Base-by-base conservation (phyloP, 2,329 filamentous ascomycete genomes). In the Bipolaris cookei region DNA sequence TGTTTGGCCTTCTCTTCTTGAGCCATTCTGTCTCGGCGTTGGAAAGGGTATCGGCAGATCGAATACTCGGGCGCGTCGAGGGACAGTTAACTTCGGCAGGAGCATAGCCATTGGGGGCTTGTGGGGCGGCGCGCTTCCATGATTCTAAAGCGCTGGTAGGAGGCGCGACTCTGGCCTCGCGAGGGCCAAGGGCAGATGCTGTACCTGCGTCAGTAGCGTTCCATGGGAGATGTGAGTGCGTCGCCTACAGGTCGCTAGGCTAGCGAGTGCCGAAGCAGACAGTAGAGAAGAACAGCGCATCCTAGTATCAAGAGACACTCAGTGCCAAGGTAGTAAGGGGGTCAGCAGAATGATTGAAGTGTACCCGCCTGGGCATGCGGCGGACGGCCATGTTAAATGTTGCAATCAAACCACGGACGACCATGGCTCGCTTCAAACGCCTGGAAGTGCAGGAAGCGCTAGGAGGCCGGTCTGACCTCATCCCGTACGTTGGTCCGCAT, bases 1-100 rank as follows among this genome's bases (percentile, higher is more conserved):
- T 96, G 62, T 88, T 88, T 59, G 86, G 85, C 61, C 92, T 85
- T 56, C 94, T 86, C 58, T 81, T 82, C 48, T 85, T 72, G 13
- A 97, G 81, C 92, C 93, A 97, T 71, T 83, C 79, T 37, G 81
- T 83, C 79, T 97, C 94, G 54, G 88, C 81, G 14, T 80, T 66
- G 3, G 91, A 94, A 8, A 97, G 78, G 0, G 71, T 69, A 23
- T 77, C 76, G 43, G 90, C 90, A 34, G 75, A 75, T 64, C 92
- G 87, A 52, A 96, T 85, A 1, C 80, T 82, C 1, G 93, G 92
- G 42, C 86, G 83, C n/a, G 80, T 80, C 6, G 81, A 78, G 3
- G 92, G 92, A 69, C 93, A 97, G 61, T 84, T 75, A 39, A 90
- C 88, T 5, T 78, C 72, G 32, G 82, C 78, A 0, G 93, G 93